Evolutionary conservation across 1,284 basidiomycete genomes (phyloP).

Genomic region (Abortiporus biennis): DNA sequence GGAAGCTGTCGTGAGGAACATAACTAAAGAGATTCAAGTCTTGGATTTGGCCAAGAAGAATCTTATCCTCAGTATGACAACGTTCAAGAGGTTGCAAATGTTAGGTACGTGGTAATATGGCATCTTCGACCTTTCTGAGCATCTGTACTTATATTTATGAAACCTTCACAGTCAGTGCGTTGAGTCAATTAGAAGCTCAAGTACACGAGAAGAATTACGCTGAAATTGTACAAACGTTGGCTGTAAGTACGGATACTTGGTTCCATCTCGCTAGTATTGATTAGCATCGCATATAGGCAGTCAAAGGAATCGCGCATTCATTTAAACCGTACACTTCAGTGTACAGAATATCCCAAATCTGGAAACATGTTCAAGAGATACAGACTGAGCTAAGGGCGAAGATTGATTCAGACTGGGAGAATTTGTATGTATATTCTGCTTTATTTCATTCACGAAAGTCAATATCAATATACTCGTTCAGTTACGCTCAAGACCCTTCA

Average conservation of each 20-base stretch:
- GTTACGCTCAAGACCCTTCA: constrained; percentile 74
- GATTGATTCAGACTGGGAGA: constrained; percentile 86
- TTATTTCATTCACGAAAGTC: neutral
- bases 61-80: constrained; percentile 84
- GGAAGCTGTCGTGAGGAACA: constrained; percentile 91
- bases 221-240: constrained; percentile 79
- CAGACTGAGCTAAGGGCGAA: constrained; percentile 73
- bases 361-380: constrained; percentile 72
- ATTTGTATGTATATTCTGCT: constrained; percentile 58
- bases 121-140: neutral
- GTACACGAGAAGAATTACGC: constrained; percentile 74
- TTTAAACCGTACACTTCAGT: constrained; percentile 77
- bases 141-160: neutral
- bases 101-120: constrained; percentile 53
- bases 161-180: constrained; percentile 59
- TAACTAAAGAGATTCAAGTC: constrained; percentile 95
- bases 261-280: neutral
- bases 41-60: constrained; percentile 95
- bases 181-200: constrained; percentile 76
- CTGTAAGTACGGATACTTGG: constrained; percentile 38
- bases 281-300: constrained; percentile 48
- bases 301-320: constrained; percentile 75
- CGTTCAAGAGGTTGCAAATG: constrained; percentile 89
- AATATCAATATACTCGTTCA: constrained; percentile 26
- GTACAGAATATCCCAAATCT: constrained; percentile 70